Conservation (phyloP, 257 asterid species). For the Fraxinus americana region DNA sequence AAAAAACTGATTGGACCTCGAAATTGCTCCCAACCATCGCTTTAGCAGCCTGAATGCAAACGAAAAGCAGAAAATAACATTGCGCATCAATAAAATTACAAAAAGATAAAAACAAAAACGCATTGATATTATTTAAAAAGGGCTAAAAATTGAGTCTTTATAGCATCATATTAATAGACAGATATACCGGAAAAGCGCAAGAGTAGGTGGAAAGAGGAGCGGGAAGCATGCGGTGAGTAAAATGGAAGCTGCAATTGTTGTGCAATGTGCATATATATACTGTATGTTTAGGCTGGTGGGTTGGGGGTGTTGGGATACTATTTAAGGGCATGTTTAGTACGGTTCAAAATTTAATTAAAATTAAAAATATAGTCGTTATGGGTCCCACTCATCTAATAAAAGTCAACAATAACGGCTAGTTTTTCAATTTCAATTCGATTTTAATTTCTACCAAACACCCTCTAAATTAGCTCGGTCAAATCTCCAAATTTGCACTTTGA, state of each 20-base stretch:
- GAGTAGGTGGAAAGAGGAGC: constrained; percentile 32
- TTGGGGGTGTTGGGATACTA: background rate
- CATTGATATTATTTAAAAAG: constrained; percentile 5
- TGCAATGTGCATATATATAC: background rate
- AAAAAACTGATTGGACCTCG: constrained; percentile 33
- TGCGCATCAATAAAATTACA: background rate
- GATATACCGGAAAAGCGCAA: constrained; percentile 19
- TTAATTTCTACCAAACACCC: no score
- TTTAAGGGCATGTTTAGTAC: no score
- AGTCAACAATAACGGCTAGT: no score
- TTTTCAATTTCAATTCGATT: no score
- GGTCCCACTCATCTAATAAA: no score
- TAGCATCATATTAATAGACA: constrained; percentile 26
- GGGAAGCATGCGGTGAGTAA: constrained; percentile 23
- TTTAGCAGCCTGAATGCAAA: constrained; percentile 13
- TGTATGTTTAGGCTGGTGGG: background rate
- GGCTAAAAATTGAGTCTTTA: background rate
- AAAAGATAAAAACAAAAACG: no score
- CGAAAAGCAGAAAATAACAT: constrained; percentile 11
- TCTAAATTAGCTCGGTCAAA: no score
- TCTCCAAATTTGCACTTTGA: no score
- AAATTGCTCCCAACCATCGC: constrained; percentile 51
- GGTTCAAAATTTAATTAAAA: no score
- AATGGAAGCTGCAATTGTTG: background rate
- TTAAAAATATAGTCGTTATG: no score